Evolutionary conservation across 257 asterid genomes (phyloP).

Genomic region (Solanum tarapatanum): DNA sequence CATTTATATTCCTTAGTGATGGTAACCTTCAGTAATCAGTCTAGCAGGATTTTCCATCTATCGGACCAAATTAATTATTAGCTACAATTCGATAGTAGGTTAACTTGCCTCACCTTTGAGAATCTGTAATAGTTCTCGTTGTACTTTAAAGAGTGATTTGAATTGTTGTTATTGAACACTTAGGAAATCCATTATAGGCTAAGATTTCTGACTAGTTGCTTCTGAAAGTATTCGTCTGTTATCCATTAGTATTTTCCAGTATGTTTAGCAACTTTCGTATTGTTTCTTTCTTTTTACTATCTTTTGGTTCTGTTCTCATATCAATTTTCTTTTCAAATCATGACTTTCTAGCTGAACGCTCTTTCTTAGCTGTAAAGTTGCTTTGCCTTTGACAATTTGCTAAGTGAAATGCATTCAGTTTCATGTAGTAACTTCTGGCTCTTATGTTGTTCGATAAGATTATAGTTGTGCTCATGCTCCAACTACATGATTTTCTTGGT

Average conservation of each 20-base stretch:
- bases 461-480: neutral
- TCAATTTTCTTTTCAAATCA: neutral
- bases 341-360: neutral
- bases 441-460: neutral
- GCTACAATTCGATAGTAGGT: neutral
- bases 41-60: neutral
- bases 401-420: neutral
- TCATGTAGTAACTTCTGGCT: neutral
- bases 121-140: neutral
- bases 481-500: neutral
- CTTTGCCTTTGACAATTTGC: neutral
- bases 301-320: neutral
- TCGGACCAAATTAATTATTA: neutral
- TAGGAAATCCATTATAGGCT: neutral
- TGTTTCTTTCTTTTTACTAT: neutral
- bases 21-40: neutral
- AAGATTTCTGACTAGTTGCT: neutral
- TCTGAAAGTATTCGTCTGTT: neutral
- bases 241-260: neutral
- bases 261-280: neutral
- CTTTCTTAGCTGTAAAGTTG: neutral
- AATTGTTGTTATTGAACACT: neutral
- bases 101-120: neutral
- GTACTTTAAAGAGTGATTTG: neutral
- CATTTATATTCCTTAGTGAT: neutral